phyloP scores from a whole-genome alignment of 1,284 basidiomycete species.

The Tilletia horrida region DNA sequence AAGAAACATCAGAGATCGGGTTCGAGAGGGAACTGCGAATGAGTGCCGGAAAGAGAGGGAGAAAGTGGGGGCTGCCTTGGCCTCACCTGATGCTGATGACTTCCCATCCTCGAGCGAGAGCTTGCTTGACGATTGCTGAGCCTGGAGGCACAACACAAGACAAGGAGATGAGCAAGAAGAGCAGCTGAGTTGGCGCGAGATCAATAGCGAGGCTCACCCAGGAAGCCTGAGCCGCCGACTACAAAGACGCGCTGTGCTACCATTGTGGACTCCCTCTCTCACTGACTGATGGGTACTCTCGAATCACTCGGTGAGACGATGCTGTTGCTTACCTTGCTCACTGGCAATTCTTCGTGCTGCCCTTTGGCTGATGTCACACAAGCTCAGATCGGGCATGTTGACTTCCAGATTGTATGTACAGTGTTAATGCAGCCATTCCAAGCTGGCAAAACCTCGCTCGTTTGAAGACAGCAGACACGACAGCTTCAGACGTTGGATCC shows the following conservation, averaged over 20 bases:
- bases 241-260: conserved; percentile 58
- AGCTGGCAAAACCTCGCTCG: too few relatives aligned
- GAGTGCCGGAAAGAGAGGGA: background rate
- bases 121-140: conserved; percentile 83
- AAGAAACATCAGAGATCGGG: background rate
- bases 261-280: too few relatives aligned
- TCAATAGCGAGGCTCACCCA: conserved; percentile 63
- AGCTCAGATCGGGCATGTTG: background rate
- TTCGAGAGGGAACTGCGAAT: background rate
- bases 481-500: too few relatives aligned
- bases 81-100: conserved; percentile 82
- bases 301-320: too few relatives aligned
- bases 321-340: too few relatives aligned
- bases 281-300: too few relatives aligned
- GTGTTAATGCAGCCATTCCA: too few relatives aligned
- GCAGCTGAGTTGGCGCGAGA: background rate
- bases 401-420: background rate
- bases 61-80: too few relatives aligned
- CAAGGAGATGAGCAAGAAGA: conserved; percentile 15
- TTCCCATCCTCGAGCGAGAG: conserved; percentile 74
- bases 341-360: conserved; percentile 15
- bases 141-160: conserved; percentile 60
- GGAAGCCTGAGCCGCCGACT: conserved; percentile 90
- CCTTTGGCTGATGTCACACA: background rate
- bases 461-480: too few relatives aligned